Evolutionary conservation across 2,329 filamentous ascomycete species (phyloP), one percentile per base, ranked within the genome.

Genomic region (Venturia oleaginea): DNA sequence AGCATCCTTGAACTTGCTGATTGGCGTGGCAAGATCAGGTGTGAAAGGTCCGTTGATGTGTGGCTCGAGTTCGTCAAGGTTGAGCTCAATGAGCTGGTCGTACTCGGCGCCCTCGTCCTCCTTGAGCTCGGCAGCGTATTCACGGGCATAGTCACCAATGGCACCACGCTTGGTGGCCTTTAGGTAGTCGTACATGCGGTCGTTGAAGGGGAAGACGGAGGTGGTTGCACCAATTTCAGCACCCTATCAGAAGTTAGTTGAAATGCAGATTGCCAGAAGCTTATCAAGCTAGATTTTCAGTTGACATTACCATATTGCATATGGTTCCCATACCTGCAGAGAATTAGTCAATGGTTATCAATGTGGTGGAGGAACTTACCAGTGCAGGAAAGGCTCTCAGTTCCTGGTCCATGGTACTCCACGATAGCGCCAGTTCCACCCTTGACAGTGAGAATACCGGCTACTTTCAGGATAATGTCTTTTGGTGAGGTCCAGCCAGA

Each of bases 1-100:
- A 70, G 91, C 91, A 74, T 95, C 88, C 79, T 90, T 91, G 82
- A 97, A 96, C 83, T 97, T 94, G 80, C 91, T 96, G 77, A 99
- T 95, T 62, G 94, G 94, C 8, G 94, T 97, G 64, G 92, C 92
- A 80, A 99, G 84, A 86, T 99, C 94, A 67, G 94, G 94, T 34
- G 94, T 99, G 86, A 97, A 97, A 69, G 94, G 94, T 69, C 94
- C 94, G 83, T 99, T 99, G 82, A 99, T 92, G 77, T 97, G 91
- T 70, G 94, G 94, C 83, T 99, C 94, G 60, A 99, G 88, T 79
- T 93, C 90, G 66, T 86, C 89, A 64, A 99, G 86, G 83, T 99
- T 93, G 80, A 99, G 91, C 81, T 97, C 93, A 73, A 97, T 91
- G 70, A 97, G 79, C 80, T 97, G 85, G 78, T 99, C 94, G 78